Evolutionary conservation across 345 rosid species (phyloP), one percentile per base, ranked within the genome.

Genomic region (Linum trigynum): DNA sequence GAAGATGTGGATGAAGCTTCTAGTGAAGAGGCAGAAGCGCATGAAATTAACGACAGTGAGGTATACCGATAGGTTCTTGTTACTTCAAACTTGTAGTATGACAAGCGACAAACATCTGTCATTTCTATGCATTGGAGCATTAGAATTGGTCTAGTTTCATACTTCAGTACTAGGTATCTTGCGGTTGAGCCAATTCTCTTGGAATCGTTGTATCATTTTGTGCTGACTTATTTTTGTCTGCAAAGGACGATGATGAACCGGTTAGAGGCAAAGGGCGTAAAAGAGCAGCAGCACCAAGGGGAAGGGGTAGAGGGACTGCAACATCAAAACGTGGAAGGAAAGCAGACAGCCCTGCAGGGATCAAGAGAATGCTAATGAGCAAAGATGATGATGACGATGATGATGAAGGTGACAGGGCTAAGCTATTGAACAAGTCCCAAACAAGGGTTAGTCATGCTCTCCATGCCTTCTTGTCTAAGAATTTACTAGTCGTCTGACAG

Each of bases 1-100:
- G 96, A 88, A 55, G 78, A 82, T 71, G 78, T 85, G 55, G 92
- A 84, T 67, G 84, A 92, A 69, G 86, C 86, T 77, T 88, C 99
- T 66, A 88, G 97, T 71, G 89, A 88, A 70, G 97, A 85, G 72
- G 82, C 72, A 50, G 83, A 75, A 61, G 77, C 75, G 59, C 61
- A 76, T 73, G 79, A 32, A 64, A 73, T 67, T 51, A 80, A 72
- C 57, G 79, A 79, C 73, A 78, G 83, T 77, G 86, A 85, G 82
- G 96, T 92, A 83, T 71, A 84, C 65, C 14, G 53, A 9, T 65
- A 40, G 42, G 38, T 16, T 39, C 41, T 50, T 58, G 17, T 10
- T 5, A 38, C 57, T 48, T 48, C 14, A 48, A 48, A 9, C 53
- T 15, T 48, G 9, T 48, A 9, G 53, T 15, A 23, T 1, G 32